A percentile compares a stretch with the other conserved stretches of the same genome.
These are phyloP conservation scores for Suillus plorans DNA, from an alignment of 768 basidiomycete species.

Conservation along the genomic window DNA sequence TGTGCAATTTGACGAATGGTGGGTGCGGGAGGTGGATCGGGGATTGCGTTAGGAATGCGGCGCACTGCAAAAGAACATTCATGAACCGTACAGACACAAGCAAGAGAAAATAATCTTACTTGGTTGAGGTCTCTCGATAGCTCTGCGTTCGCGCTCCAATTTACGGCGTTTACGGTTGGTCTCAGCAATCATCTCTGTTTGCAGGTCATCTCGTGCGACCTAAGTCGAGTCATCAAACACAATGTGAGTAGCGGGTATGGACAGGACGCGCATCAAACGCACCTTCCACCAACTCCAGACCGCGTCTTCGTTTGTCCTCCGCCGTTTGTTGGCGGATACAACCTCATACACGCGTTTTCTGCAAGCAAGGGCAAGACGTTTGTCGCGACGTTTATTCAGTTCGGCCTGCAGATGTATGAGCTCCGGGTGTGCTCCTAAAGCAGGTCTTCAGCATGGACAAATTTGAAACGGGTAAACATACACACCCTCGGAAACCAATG, in stretches of 20 bases:
- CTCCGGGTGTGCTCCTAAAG: conserved; percentile 81
- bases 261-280: conserved; percentile 22
- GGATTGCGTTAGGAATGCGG: conserved; percentile 56
- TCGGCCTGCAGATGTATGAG: conserved; percentile 79
- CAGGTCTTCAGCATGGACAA: not conserved
- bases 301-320: conserved; percentile 68
- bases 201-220: conserved; percentile 75
- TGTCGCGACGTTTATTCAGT: conserved; percentile 74
- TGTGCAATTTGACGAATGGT: conserved; percentile 69
- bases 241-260: not conserved
- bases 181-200: conserved; percentile 87
- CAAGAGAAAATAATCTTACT: conserved; percentile 43
- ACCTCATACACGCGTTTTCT: conserved; percentile 70
- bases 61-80: conserved; percentile 41
- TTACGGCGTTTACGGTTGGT: conserved; percentile 83
- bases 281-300: conserved; percentile 95
- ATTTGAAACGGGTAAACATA: conserved; percentile 11
- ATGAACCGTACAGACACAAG: not conserved
- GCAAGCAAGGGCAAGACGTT: conserved; percentile 79
- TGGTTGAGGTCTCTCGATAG: conserved; percentile 71
- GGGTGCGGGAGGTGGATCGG: conserved; percentile 53
- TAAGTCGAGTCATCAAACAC: conserved; percentile 26
- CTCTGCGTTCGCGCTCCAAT: conserved; percentile 83
- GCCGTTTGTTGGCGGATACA: conserved; percentile 56
- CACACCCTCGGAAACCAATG: conserved; percentile 74